Evolutionary conservation across 2,329 filamentous ascomycete species (phyloP), one percentile per base, ranked within the genome.

Genomic region (Hypoxylon sp.): DNA sequence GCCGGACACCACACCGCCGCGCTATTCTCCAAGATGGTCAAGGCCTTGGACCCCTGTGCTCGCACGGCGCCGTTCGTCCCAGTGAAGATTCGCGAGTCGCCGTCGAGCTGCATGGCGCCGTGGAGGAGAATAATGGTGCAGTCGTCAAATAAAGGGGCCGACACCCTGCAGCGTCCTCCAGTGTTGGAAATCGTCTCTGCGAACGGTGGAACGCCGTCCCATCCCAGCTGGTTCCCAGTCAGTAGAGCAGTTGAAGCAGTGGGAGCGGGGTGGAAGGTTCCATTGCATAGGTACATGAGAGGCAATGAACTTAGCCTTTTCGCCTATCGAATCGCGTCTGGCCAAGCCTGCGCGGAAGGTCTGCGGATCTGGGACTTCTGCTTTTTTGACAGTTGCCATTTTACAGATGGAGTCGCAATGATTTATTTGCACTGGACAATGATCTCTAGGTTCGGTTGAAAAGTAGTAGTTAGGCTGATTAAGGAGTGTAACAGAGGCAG

Each of bases 1-100:
- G 42, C 33, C 4, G 61, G 61, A 33, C 51, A 57, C 53, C 53
- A 63, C 25, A 57, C 61, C 22, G 53, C 61, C 3, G 61, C 53
- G 33, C 53, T 63, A 17, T 63, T 44, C 1, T n/a, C 20, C n/a
- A 51, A 17, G 4, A 63, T 27, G 7, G 3, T 44, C 27, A 63
- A 27, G 1, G 44, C 46, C 53, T 63, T 63, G 6, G 44, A 50
- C 2, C 61, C 61, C 10, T 27, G 33, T 13, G 40, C 48, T 3
- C 61, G 53, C 14, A 50, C 61, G 2, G 40, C 61, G 1, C 10
- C 35, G 35, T 63, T 63, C 11, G 61, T 50, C 6, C 51, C 61
- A 1, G 53, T 35, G 7, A 44, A 56, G 22, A 37, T 22, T 6
- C 31, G 31, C 4, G 51, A 46, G 42, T 57, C 44, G 22, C 57